Evolutionary conservation across 306 rosid genomes (phyloP).

Genomic region (Cyclanthera cordifolia): DNA sequence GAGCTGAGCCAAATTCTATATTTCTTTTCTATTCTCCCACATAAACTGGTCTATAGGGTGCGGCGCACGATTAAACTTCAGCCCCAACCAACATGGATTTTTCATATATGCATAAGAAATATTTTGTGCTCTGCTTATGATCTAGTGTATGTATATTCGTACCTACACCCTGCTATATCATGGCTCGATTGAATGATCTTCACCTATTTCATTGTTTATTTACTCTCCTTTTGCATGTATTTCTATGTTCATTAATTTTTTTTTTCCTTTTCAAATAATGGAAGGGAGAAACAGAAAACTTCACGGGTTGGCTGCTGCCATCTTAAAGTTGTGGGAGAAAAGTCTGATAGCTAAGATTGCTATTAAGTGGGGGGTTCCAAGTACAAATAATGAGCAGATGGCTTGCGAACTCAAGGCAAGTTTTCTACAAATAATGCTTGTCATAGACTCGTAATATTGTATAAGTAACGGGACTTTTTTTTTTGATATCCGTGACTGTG

Average conservation of each 20-base stretch:
- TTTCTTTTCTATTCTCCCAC: background rate
- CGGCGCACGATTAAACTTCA: background rate
- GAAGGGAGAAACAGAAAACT: slow-evolving; percentile 76
- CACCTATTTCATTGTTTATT: background rate
- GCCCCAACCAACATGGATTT: background rate
- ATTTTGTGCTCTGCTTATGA: background rate
- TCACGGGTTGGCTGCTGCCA: slow-evolving; percentile 75
- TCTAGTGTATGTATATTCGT: background rate
- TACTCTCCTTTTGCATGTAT: background rate
- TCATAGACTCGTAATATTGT: background rate
- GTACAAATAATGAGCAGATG: slow-evolving; percentile 60
- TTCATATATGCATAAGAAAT: background rate
- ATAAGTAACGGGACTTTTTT: background rate
- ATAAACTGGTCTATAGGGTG: background rate
- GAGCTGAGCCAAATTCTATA: background rate
- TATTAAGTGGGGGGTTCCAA: slow-evolving; percentile 59
- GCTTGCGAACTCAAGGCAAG: slow-evolving; percentile 78
- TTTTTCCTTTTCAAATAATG: slow-evolving; percentile 15
- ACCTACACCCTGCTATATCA: background rate
- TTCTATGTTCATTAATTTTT: background rate
- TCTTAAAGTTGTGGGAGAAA: slow-evolving; percentile 80
- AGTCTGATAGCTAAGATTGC: slow-evolving; percentile 65
- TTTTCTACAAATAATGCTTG: slow-evolving; percentile 15
- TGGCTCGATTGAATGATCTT: background rate
- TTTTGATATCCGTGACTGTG: too few relatives aligned